These are phyloP conservation scores for Asterella californica DNA, from an alignment of 225 moss, liverwort and hornwort species.

Conservation along the genomic window DNA sequence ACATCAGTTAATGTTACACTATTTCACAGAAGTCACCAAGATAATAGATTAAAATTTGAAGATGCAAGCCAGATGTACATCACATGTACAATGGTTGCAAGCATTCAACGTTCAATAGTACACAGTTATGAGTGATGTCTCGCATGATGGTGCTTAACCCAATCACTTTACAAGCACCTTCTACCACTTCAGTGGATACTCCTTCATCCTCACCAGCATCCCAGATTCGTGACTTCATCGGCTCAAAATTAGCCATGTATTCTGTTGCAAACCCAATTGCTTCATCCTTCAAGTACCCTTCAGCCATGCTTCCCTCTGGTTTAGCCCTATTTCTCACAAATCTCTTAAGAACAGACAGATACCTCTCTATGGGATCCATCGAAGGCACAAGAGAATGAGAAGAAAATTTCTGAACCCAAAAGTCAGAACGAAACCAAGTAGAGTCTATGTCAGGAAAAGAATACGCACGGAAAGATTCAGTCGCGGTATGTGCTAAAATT, in stretches of 20 bases:
- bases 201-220: not conserved
- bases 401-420: too few relatives aligned
- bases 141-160: not conserved
- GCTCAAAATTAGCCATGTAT: conserved; percentile 1
- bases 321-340: not conserved
- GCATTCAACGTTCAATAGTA: not conserved
- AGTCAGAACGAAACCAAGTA: too few relatives aligned
- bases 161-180: not conserved
- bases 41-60: not conserved
- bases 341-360: not conserved
- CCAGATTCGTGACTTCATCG: not conserved
- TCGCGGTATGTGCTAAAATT: too few relatives aligned
- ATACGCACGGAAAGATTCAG: too few relatives aligned
- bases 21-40: not conserved
- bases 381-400: too few relatives aligned
- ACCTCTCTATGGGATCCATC: not conserved
- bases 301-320: not conserved
- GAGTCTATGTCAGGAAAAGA: too few relatives aligned
- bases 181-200: not conserved
- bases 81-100: not conserved
- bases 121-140: not conserved
- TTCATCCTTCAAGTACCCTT: not conserved
- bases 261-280: not conserved
- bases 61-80: not conserved
- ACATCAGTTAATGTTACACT: not conserved